Evolutionary conservation across 768 basidiomycete genomes (phyloP).

Genomic region (Hemileccinum rubropunctum): DNA sequence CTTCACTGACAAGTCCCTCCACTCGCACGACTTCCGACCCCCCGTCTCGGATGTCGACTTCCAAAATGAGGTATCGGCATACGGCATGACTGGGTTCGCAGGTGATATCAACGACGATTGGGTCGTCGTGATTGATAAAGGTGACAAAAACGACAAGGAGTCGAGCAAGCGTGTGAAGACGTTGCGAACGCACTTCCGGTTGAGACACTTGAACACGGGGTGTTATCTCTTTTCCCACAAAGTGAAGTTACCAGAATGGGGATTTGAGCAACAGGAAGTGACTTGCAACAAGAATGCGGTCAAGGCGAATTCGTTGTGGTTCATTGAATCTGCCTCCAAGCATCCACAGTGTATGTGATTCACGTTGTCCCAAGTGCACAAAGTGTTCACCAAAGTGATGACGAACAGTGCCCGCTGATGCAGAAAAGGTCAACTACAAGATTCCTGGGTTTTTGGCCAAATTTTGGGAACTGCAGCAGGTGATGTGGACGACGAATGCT

Average conservation of each 20-base stretch:
- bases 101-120: slow-evolving; percentile 96
- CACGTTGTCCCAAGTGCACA: not conserved
- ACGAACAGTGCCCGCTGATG: slow-evolving; percentile 60
- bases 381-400: not conserved
- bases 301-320: slow-evolving; percentile 88
- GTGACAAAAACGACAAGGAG: slow-evolving; percentile 59
- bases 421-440: slow-evolving; percentile 85
- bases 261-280: slow-evolving; percentile 97
- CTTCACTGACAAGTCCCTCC: slow-evolving; percentile 79
- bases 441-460: slow-evolving; percentile 88
- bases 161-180: slow-evolving; percentile 74
- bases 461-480: slow-evolving; percentile 87
- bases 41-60: slow-evolving; percentile 98
- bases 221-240: slow-evolving; percentile 99
- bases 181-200: slow-evolving; percentile 74
- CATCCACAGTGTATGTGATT: slow-evolving; percentile 65
- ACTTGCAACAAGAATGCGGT: slow-evolving; percentile 99
- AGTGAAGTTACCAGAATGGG: slow-evolving; percentile 97
- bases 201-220: slow-evolving; percentile 82
- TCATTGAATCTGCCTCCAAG: slow-evolving; percentile 72
- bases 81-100: slow-evolving; percentile 80
- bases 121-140: slow-evolving; percentile 80
- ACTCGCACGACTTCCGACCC: slow-evolving; percentile 93
- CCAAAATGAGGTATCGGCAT: slow-evolving; percentile 96
- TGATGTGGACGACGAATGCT: slow-evolving; percentile 98